Base-by-base conservation (phyloP, 2,329 filamentous ascomycete genomes). In the Pseudogymnoascus sp. region DNA sequence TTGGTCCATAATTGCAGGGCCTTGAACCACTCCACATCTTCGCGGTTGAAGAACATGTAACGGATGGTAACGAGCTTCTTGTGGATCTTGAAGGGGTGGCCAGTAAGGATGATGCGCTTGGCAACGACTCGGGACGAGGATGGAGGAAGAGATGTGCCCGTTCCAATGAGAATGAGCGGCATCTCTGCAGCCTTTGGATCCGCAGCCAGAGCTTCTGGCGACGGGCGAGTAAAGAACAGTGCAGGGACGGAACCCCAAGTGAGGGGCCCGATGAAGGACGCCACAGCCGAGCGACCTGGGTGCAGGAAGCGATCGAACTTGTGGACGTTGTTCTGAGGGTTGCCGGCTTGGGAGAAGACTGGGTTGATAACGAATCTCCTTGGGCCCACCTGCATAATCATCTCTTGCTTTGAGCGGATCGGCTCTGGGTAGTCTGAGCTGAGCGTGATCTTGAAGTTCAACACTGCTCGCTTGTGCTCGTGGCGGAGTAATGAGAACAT, bases 11-110 rank as follows among this genome's bases (percentile, higher is more conserved):
- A 76, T 63, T 94, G 93, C 71, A 99, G 74, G 0, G 93, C 93
- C 78, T 96, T 96, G 83, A 97, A 99, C 92, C 94, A 99, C 67
- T 89, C 85, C 32, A 99, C 90, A 66, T 99, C 95, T 69, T 93
- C 90, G 57, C 88, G 81, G 78, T 93, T 95, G 85, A 99, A 99
- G 82, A 99, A 99, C 95, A 99, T 99, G 82, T 99, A 99, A 30
- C 94, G 88, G 54, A 99, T 87, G 0, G 95, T 99, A 63, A 99
- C 94, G 22, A 99, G 81, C 75, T 89, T 91, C 82, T 96, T 97
- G 84, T 99, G 91, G 73, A 99, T 99, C 78, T 99, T 96, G 81
- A 91, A 97, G 0, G 95, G 94, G 72, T 99, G 93, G 14, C 94
- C 95, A 0, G 94, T 96, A 62, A 99, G 81, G 65, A 97, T 90